phyloP scores from a whole-genome alignment of 1,284 basidiomycete genomes.

The Gymnopus androsaceus region DNA sequence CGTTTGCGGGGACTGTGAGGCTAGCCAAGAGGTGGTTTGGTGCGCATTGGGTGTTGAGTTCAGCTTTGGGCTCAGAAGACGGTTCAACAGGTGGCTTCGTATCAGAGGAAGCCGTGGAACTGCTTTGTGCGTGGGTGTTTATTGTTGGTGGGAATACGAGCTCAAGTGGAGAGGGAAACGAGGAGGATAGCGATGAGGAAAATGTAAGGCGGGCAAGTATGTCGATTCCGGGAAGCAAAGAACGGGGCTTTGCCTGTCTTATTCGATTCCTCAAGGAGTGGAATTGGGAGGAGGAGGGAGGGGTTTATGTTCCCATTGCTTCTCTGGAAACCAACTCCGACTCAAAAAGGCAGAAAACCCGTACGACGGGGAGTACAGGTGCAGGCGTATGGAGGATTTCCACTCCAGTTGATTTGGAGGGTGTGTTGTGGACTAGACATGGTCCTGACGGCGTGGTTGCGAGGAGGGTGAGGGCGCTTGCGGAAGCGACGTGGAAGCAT shows the following conservation, averaged over 20 bases:
- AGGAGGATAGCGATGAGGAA: conserved; percentile 29
- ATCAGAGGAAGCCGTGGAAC: conserved; percentile 79
- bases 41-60: conserved; percentile 81
- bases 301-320: conserved; percentile 61
- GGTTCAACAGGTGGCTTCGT: conserved; percentile 55
- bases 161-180: conserved; percentile 32
- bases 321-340: neutral
- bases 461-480: conserved; percentile 67
- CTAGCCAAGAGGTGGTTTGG: conserved; percentile 93
- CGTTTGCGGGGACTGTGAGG: conserved; percentile 84
- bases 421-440: conserved; percentile 73
- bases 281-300: conserved; percentile 68
- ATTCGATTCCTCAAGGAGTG: conserved; percentile 80
- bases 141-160: conserved; percentile 57
- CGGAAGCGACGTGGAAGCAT: conserved; percentile 66
- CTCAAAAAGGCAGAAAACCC: conserved; percentile 1
- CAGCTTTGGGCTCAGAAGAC: conserved; percentile 36
- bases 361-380: conserved; percentile 23
- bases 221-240: conserved; percentile 64
- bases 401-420: conserved; percentile 80
- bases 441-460: conserved; percentile 73
- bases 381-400: conserved; percentile 72
- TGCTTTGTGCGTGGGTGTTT: conserved; percentile 75
- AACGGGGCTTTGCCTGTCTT: conserved; percentile 81
- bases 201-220: conserved; percentile 28